These are phyloP conservation scores for Myriosclerotinia scirpicola DNA, from an alignment of 2,329 filamentous ascomycete species.

Conservation along the genomic window DNA sequence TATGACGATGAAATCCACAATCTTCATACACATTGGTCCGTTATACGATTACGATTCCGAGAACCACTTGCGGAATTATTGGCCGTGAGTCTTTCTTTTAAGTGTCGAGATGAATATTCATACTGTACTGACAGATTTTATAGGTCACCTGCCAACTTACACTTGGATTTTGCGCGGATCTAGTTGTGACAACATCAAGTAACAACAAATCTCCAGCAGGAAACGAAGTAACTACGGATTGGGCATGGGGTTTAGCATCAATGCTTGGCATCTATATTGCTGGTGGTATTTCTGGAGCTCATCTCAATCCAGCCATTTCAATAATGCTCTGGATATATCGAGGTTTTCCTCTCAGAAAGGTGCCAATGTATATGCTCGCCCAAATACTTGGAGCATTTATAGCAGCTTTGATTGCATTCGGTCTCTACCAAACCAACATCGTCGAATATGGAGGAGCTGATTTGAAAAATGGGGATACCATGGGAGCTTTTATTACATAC, in stretches of 20 bases:
- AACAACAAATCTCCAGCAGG: conserved; percentile 35
- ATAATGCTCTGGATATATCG: conserved; percentile 50
- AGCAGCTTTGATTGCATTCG: conserved; percentile 49
- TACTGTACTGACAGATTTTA: neutral
- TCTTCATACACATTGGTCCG: conserved; percentile 45
- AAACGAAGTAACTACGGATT: conserved; percentile 47
- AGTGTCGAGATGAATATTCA: neutral
- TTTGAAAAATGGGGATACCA: conserved; percentile 37
- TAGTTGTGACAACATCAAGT: conserved; percentile 42
- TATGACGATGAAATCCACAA: conserved; percentile 36
- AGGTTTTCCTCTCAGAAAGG: conserved; percentile 53
- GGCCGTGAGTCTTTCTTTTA: conserved; percentile 41
- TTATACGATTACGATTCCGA: conserved; percentile 48
- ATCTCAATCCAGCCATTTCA: conserved; percentile 48
- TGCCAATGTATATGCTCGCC: conserved; percentile 51
- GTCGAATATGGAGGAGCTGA: conserved; percentile 33
- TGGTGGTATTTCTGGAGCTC: conserved; percentile 49
- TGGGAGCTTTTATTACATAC: conserved; percentile 48
- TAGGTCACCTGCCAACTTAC: conserved; percentile 43
- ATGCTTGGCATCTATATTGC: conserved; percentile 53
- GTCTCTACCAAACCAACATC: conserved; percentile 45
- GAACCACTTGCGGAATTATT: conserved; percentile 56
- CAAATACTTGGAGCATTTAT: conserved; percentile 54
- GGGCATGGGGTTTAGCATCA: conserved; percentile 54
- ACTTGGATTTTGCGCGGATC: conserved; percentile 50